Evolutionary conservation across 148 eudicot genomes (phyloP), one percentile per base, ranked within the genome.

Genomic region (Chenopodium berlandieri): DNA sequence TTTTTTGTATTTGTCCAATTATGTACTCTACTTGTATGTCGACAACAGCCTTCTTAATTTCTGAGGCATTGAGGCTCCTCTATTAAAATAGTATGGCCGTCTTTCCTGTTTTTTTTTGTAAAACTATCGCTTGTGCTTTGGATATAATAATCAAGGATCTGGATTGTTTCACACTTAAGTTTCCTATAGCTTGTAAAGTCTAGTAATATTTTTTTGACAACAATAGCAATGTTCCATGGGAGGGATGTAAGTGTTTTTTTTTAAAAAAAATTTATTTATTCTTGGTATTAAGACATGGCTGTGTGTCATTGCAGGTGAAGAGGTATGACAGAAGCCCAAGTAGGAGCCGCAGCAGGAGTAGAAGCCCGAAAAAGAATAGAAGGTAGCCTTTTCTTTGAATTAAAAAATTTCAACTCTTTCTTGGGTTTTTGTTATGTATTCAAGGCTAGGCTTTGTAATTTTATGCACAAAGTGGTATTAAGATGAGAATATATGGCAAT

Each of bases 261-360:
- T 16, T 34, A 0, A 2, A 2, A 2, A 34, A 34, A 34, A 2
- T 34, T 34, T 34, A 34, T 34, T 34, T 34, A 34, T 13, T 19
- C 37, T 48, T 62, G 34, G 48, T 6, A 62, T 22, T 60, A 16
- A 46, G 77, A 74, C 8, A 69, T 30, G 46, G 48, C 27, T 73
- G n/a, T 54, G 64, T 81, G 62, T 56, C 23, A 56, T 32, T 82
- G 62, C 82, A 96, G 99, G 98, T 96, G 54, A 90, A 82, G 82
- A 92, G 79, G 83, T 86, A 58, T 67, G 96, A 92, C 56, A 78
- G 87, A 77, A 91, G 93, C 82, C 91, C 92, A 25, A 88, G 91
- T 50, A 90, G 98, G 87, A 92, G 97, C 86, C 92, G 83, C 58
- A 84, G 84, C 47, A 86, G 86, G 77, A 86, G 88, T 71, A 82